Evolutionary conservation across 2,329 filamentous ascomycete genomes (phyloP), one percentile per base, ranked within the genome.

Genomic region (Trichophyton equinum): DNA sequence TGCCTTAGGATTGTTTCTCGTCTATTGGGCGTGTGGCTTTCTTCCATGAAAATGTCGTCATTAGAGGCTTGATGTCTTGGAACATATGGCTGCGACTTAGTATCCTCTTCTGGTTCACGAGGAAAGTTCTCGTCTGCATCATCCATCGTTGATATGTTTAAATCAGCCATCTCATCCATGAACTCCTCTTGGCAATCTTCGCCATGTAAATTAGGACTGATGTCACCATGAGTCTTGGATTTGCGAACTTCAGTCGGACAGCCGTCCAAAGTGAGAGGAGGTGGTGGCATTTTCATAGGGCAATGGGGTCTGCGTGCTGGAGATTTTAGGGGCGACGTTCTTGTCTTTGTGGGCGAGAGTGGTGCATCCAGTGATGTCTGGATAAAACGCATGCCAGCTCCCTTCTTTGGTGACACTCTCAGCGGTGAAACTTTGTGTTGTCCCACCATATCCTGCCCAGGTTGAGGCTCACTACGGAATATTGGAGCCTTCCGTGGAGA

Each of bases 391-490:
- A 70, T 71, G 18, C 75, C 62, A 7, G 74, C 66, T 0, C 68
- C 71, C 57, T 77, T 77, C 63, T 71, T 76, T 5, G 77, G 74
- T 15, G 77, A 78, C 38, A 70, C 67, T 61, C 76, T 77, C 7
- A 79, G 67, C 0, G 75, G 72, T 11, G 75, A 75, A 42, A 71
- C 65, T 44, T 61, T 59, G 7, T 20, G 18, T n/a, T 47, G 38
- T 47, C 22, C 40, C 22, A 40, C 3, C 5, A 51, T 30, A 9
- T 46, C 47, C 18, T 56, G 22, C 1, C 64, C 38, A 15, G 62
- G 57, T 15, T 65, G 63, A 3, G 68, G 66, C 8, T 64, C 56
- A 7, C 57, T 60, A 57, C 69, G 63, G 6, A 70, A 62, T 4
- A 73, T 62, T 3, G 68, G 67, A 18, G 67, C 71, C 22, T 71